Percentiles rank a stretch among this genome's conserved stretches.
Conservation (phyloP, 257 asterid genomes). For the Eustoma russellianum region DNA sequence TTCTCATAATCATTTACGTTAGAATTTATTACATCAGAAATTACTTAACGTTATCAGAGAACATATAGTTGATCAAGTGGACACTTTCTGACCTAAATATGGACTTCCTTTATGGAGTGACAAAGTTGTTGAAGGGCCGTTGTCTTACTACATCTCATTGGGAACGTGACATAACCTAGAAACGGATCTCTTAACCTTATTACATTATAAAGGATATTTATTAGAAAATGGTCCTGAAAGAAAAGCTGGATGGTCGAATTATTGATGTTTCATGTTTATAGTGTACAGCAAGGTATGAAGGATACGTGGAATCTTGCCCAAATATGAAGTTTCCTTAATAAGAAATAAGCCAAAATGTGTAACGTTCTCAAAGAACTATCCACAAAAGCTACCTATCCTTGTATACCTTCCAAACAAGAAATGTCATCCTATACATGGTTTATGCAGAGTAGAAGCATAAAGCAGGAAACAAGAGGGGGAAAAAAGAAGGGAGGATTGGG, state of each 20-base stretch:
- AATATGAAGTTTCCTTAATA: conserved; percentile 20
- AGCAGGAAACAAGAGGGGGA: too few relatives aligned
- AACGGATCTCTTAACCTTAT: too few relatives aligned
- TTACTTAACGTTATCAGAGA: too few relatives aligned
- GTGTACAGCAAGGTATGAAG: conserved; percentile 30
- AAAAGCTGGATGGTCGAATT: too few relatives aligned
- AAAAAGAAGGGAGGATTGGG: too few relatives aligned
- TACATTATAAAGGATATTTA: too few relatives aligned
- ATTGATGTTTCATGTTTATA: background rate
- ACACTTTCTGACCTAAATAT: too few relatives aligned
- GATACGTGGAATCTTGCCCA: conserved; percentile 33
- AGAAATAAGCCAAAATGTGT: conserved; percentile 22
- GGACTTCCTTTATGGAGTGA: background rate
- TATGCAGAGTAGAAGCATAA: too few relatives aligned
- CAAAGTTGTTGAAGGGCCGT: conserved; percentile 16
- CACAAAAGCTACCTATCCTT: background rate
- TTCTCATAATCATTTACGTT: too few relatives aligned
- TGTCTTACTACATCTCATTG: conserved; percentile 10
- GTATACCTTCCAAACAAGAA: background rate
- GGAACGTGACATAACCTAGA: conserved; percentile 13
- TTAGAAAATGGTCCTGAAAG: too few relatives aligned
- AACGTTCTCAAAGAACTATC: conserved; percentile 13
- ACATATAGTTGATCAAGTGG: too few relatives aligned
- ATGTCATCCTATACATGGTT: background rate
- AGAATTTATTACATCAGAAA: too few relatives aligned